These are phyloP conservation scores for Xylaria sp. DNA, from an alignment of 2,329 filamentous ascomycete species.

Conservation along the genomic window DNA sequence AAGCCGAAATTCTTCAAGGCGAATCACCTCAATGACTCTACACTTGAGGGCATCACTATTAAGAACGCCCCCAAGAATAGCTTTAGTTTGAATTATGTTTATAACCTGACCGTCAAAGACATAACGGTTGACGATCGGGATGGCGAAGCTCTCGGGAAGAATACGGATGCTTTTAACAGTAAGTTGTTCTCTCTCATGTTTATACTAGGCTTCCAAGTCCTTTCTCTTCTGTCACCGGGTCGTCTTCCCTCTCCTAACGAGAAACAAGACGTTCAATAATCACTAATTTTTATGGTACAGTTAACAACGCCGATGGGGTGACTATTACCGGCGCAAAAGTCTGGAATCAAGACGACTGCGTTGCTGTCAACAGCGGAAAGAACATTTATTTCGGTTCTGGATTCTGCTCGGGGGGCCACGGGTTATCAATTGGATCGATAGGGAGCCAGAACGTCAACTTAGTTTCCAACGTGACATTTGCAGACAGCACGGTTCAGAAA, in stretches of 20 bases:
- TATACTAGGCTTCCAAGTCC: neutral
- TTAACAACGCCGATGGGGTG: slow-evolving; percentile 58
- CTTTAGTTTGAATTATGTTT: slow-evolving; percentile 60
- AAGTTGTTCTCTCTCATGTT: slow-evolving; percentile 1
- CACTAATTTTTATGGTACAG: slow-evolving; percentile 14
- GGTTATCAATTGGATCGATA: slow-evolving; percentile 51
- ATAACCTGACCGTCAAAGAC: slow-evolving; percentile 44
- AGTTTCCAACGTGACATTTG: slow-evolving; percentile 64
- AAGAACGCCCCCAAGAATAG: slow-evolving; percentile 62
- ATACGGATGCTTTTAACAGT: slow-evolving; percentile 66
- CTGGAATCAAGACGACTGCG: slow-evolving; percentile 69
- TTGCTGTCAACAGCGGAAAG: slow-evolving; percentile 66
- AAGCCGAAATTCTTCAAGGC: slow-evolving; percentile 72
- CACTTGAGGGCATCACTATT: slow-evolving; percentile 53
- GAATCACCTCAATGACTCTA: slow-evolving; percentile 61
- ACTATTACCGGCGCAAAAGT: slow-evolving; percentile 62
- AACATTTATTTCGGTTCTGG: slow-evolving; percentile 55
- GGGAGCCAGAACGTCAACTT: slow-evolving; percentile 53
- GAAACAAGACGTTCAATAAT: neutral
- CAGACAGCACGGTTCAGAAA: slow-evolving; percentile 58
- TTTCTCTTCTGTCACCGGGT: neutral
- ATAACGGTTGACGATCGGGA: slow-evolving; percentile 62
- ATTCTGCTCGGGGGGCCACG: slow-evolving; percentile 63
- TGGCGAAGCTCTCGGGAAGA: slow-evolving; percentile 59
- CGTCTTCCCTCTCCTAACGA: neutral